These are phyloP conservation scores for Rhizopus microsporus DNA, from an alignment of 371 early-diverging fungal species.

Conservation along the genomic window DNA sequence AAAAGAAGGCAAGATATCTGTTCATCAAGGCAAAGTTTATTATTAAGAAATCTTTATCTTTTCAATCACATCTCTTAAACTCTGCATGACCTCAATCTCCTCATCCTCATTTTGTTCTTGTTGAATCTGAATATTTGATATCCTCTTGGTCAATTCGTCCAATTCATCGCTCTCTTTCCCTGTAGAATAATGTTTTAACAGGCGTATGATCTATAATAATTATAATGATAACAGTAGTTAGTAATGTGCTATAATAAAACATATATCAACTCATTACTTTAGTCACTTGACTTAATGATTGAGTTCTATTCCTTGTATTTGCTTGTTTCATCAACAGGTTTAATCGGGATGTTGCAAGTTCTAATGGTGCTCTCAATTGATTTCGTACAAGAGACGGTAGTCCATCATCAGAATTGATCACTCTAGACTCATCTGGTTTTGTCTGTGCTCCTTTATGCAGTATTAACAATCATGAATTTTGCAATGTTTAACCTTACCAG, in stretches of 20 bases:
- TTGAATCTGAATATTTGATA: conserved; percentile 11
- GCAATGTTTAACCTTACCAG: conserved; percentile 23
- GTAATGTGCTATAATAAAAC: not conserved
- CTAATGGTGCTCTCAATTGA: conserved; percentile 30
- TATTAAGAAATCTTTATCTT: conserved; percentile 14
- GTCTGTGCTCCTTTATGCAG: not conserved
- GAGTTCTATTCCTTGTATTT: not conserved
- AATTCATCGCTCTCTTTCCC: conserved; percentile 13
- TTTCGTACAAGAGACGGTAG: conserved; percentile 4
- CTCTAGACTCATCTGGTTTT: not conserved
- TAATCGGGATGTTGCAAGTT: conserved; percentile 42
- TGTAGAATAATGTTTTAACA: conserved; percentile 38
- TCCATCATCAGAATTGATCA: conserved; percentile 9
- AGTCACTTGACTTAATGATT: conserved; percentile 25
- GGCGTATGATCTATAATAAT: conserved; percentile 37
- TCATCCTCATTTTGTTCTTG: conserved; percentile 2
- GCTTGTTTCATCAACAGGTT: conserved; percentile 33
- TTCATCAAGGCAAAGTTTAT: conserved; percentile 12
- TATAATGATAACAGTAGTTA: too few relatives aligned
- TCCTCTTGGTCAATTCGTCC: conserved; percentile 16
- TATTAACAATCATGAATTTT: not conserved
- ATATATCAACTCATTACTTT: conserved; percentile 15
- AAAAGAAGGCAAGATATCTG: conserved; percentile 22
- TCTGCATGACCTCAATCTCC: conserved; percentile 22
- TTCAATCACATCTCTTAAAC: conserved; percentile 23